Percentiles rank a stretch among this genome's conserved stretches.
Evolutionary conservation across 805 yeast genomes (phyloP).

Genomic region (Nakazawaea pomicola): DNA sequence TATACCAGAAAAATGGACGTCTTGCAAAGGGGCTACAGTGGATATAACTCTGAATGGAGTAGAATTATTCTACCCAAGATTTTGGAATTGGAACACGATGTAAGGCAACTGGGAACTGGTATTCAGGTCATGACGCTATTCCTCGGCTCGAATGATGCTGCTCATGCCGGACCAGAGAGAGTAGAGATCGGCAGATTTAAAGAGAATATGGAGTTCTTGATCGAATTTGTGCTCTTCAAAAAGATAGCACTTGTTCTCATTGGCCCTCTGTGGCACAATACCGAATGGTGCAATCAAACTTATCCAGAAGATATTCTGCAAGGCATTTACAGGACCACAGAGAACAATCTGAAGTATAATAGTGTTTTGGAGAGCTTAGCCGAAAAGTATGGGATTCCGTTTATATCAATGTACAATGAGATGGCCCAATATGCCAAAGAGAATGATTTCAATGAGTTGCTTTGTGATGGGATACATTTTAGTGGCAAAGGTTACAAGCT

Average conservation of each 20-base stretch:
- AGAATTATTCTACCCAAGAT: slow-evolving; percentile 43
- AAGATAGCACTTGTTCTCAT: slow-evolving; percentile 52
- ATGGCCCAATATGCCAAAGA: slow-evolving; percentile 31
- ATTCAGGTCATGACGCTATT: slow-evolving; percentile 49
- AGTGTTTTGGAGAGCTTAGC: slow-evolving; percentile 46
- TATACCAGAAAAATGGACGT: slow-evolving; percentile 65
- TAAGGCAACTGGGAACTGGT: slow-evolving; percentile 22
- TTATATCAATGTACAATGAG: slow-evolving; percentile 47
- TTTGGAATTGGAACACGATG: slow-evolving; percentile 41
- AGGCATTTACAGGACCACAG: slow-evolving; percentile 43
- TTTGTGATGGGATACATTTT: slow-evolving; percentile 44
- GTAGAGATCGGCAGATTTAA: slow-evolving; percentile 43
- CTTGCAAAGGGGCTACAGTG: slow-evolving; percentile 69
- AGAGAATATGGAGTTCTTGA: slow-evolving; percentile 41
- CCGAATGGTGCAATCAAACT: slow-evolving; percentile 31
- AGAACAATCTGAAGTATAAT: slow-evolving; percentile 42
- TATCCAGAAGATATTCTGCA: slow-evolving; percentile 28
- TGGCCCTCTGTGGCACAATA: slow-evolving; percentile 58
- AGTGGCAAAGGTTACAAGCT: slow-evolving; percentile 33
- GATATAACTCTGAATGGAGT: slow-evolving; percentile 69
- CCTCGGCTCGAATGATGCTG: slow-evolving; percentile 80
- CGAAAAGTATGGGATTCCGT: slow-evolving; percentile 42
- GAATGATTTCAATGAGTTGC: slow-evolving; percentile 18
- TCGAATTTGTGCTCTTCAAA: slow-evolving; percentile 32
- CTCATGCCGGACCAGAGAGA: slow-evolving; percentile 35